Base-by-base conservation (phyloP, 495 filamentous ascomycete genomes). In the Sordaria brevicollis region DNA sequence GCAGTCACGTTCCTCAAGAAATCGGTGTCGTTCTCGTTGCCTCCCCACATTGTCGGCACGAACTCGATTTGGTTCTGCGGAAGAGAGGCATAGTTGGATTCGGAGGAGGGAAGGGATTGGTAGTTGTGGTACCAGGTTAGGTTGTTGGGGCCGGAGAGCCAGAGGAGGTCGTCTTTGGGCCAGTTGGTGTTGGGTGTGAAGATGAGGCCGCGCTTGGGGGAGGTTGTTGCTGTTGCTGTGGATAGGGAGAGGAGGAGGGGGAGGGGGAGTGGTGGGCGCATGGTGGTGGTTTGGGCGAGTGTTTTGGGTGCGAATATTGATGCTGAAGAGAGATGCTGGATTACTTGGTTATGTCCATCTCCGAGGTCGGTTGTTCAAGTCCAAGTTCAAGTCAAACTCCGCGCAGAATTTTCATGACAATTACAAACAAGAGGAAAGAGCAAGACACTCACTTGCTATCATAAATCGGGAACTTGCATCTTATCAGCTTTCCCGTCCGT, bases 111-210 rank as follows among this genome's bases (percentile, higher is more conserved):
- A 17, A 75, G 72, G 49, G 78, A 75, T 8, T 71, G 71, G 79
- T 90, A 91, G 81, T 90, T 90, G 83, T 90, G 90, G 79, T 91
- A 91, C 89, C 89, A 91, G 8, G 86, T 88, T 65, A 91, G 71
- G 70, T 85, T 83, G 37, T 80, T 81, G 65, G 66, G 71, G 5
- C 75, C 39, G 4, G 74, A 69, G 43, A 79, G 74, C 85, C 86
- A 89, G 49, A 85, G 79, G 1, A 77, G 67, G 76, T 88, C 85
- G 74, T 90, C 88, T 4, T 69, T 37, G 25, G 83, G 81, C 71
- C 83, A 76, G 8, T 79, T 68, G 0, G 72, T 37, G 11, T 73
- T 79, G 38, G 84, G 77, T 65, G 89, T 78, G 74, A 87, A 87
- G 71, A 85, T 80, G 68, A 91, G 86, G 15, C 89, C 89, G 70